Base-by-base conservation (phyloP, 2,329 filamentous ascomycete genomes). In the Neopestalotiopsis sp. region DNA sequence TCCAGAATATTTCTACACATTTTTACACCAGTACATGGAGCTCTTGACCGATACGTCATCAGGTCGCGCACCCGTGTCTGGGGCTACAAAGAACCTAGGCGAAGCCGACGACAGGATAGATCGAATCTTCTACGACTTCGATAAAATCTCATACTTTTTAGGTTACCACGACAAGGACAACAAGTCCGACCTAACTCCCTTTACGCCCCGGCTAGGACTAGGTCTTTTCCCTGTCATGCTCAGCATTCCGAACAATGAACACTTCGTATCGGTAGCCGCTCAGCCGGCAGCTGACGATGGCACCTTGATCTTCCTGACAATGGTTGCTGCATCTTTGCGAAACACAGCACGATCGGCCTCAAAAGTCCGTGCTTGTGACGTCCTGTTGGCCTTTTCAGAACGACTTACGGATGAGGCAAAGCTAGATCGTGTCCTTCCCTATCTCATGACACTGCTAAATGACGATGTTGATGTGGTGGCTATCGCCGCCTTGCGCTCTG, bases 11-110 rank as follows among this genome's bases (percentile, higher is more conserved):
- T 99, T 99, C 76, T 98, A 98, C 84, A 97, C 90, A 77, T 98
- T 99, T 77, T 85, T 99, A 40, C 96, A 99, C 78, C 95, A 98
- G 76, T 97, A 99, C 78, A 98, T 99, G 94, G 93, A 94, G 73
- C 88, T 97, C 67, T 93, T 99, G 71, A 98, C 96, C 4, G 94
- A 98, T 78, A 92, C 95, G 0, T 93, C 92, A 0, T 93, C 94
- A 1, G 94, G 94, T 0, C 91, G 92, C 72, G 90, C 88, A 66
- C 88, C 91, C 12, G 87, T 94, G 57, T 91, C 91, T 10, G 89
- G 92, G 1, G 86, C 89, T 12, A 82, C 86, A 3, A 90, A 88
- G 72, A 97, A 95, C 75, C 85, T 95, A 66, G 92, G 92, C 70
- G 94, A 98, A 79, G 91, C 94, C 1, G 96, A 99, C 79, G 94